Conservation (phyloP, 768 basidiomycete species). For the Pisolithus microcarpus region DNA sequence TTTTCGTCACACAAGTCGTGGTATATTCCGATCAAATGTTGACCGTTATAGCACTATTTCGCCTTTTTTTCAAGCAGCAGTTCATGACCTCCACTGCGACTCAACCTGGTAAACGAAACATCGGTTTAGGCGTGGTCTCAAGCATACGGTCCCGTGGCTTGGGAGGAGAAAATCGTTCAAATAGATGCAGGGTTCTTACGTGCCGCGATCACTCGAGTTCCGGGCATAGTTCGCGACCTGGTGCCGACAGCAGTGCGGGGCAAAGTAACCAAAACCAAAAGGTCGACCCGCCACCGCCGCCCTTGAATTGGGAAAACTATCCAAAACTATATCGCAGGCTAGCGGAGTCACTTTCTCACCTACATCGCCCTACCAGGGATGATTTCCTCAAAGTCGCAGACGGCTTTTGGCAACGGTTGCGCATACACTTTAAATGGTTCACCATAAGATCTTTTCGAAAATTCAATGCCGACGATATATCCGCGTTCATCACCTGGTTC, state of each 20-base stretch:
- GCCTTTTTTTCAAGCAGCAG: constrained; percentile 47
- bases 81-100: constrained; percentile 8
- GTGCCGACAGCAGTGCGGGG: constrained; percentile 4
- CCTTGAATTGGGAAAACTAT: constrained; percentile 57
- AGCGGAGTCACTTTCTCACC: constrained; percentile 68
- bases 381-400: constrained; percentile 82
- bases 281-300: constrained; percentile 11
- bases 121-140: neutral
- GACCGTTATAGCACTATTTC: constrained; percentile 56
- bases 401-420: constrained; percentile 84
- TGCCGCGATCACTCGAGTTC: constrained; percentile 14
- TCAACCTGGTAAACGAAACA: neutral
- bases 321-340: constrained; percentile 76
- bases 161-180: neutral
- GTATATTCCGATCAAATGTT: constrained; percentile 24
- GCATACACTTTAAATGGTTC: constrained; percentile 96
- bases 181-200: neutral
- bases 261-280: neutral
- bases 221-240: constrained; percentile 9
- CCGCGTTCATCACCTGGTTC: constrained; percentile 94
- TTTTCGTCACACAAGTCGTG: constrained; percentile 20
- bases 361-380: constrained; percentile 76
- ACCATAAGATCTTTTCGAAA: constrained; percentile 90
- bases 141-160: neutral
- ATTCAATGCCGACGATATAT: constrained; percentile 95